phyloP scores from a whole-genome alignment of 345 rosid genomes.

The Corymbia maculata region DNA sequence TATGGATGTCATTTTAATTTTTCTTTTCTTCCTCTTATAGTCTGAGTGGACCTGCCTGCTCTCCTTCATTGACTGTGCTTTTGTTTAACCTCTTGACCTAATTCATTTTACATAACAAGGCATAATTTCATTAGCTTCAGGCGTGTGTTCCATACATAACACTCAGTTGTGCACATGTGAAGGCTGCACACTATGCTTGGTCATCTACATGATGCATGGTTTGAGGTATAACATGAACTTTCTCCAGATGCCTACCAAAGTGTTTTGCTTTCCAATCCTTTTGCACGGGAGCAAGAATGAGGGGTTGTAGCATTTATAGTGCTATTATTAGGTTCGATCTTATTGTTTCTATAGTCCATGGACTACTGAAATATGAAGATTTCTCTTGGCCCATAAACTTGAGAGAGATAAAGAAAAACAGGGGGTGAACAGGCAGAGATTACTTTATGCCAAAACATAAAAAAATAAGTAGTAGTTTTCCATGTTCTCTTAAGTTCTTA shows the following conservation, averaged over 20 bases:
- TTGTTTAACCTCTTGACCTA: background rate
- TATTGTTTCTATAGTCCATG: background rate
- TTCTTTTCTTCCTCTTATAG: background rate
- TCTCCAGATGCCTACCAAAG: background rate
- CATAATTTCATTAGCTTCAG: background rate
- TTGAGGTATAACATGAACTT: background rate
- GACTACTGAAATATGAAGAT: background rate
- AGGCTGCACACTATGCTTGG: background rate
- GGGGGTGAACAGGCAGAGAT: background rate
- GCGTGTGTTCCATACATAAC: background rate
- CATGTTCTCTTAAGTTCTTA: background rate
- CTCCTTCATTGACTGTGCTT: background rate
- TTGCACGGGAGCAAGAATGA: background rate
- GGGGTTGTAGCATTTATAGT: background rate
- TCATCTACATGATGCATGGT: background rate
- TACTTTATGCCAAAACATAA: background rate
- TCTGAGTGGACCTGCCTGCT: background rate
- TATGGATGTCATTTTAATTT: background rate
- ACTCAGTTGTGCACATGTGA: background rate
- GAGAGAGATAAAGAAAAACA: background rate
- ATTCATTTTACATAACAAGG: background rate
- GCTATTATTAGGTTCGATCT: background rate
- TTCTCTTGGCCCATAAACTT: background rate
- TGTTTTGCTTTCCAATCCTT: background rate
- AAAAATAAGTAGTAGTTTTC: background rate